Evolutionary conservation across 768 basidiomycete species (phyloP), one percentile per base, ranked within the genome.

Genomic region (Tephrocybe sp.): DNA sequence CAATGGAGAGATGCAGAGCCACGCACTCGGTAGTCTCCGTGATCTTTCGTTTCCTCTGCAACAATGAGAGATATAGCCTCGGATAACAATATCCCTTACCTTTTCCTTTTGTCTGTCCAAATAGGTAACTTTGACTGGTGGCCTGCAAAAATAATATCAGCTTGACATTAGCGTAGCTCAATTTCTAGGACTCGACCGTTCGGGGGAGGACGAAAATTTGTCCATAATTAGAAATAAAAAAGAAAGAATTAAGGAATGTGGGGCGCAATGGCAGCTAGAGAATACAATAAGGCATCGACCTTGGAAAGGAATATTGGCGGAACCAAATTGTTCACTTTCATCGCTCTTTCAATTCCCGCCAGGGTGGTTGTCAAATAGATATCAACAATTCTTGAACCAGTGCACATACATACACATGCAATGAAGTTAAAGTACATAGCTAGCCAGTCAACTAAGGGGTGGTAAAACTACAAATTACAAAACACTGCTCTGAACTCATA

Each of bases 101-200:
- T 41, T 11, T 36, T 37, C 70, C 66, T 72, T 72, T 60, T 64
- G 64, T 58, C 64, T 63, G 38, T 64, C 66, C 54, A 66, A 59
- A 56, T 71, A 69, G 5, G 68, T 71, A 35, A 61, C 49, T 50
- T 62, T 69, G 19, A 62, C 61, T 6, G 46, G 41, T 42, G 50
- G 55, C 48, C 52, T 55, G 24, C n/a, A 19, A 53, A 36, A 39
- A 31, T 25, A 32, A 52, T 2, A 52, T 47, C 16, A 54, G 19
- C 25, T 24, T 39, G 39, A 19, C 22, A 34, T 13, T 19, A 12
- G 16, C 26, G n/a, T 49, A 12, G 2, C 15, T 15, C 3, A n/a
- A 37, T 36, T 11, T 24, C 22, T 18, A 3, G 18, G n/a, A 19
- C 13, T 45, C 38, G 40, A 61, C 60, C 60, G 49, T 53, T 52